phyloP scores from a whole-genome alignment of 192 early-diverging fungal genomes.

The Linnemannia exigua region DNA sequence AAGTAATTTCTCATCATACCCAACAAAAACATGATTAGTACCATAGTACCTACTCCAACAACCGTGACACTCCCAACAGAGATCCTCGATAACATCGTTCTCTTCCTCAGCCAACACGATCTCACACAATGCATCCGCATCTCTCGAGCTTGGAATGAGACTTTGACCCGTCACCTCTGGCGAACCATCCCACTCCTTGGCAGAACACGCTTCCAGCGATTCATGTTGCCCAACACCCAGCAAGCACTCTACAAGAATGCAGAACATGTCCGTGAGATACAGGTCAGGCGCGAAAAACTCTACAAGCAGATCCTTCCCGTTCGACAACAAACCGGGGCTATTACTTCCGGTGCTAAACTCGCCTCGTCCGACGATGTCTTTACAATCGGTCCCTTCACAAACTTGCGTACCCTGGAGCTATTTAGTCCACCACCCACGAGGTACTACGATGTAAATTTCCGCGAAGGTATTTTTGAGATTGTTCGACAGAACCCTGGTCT shows the following conservation, averaged over 20 bases:
- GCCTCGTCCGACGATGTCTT: background rate
- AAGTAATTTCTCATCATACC: background rate
- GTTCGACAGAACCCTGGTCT: constrained; percentile 7
- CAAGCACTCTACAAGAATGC: too few relatives aligned
- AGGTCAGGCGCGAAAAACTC: background rate
- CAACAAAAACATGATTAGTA: background rate
- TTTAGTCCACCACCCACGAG: background rate
- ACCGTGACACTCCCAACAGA: background rate
- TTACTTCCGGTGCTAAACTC: background rate
- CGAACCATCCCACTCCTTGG: background rate
- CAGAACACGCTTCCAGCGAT: background rate
- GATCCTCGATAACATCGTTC: background rate
- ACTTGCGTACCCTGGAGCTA: background rate
- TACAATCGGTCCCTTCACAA: background rate
- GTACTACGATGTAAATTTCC: too few relatives aligned
- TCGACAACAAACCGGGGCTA: too few relatives aligned
- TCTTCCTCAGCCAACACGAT: background rate
- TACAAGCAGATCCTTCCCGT: background rate
- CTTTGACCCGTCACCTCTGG: background rate
- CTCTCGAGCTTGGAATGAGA: constrained; percentile 1
- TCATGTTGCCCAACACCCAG: too few relatives aligned
- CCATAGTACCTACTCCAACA: background rate
- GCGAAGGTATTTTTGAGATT: background rate
- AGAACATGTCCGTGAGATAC: background rate
- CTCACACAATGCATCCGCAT: background rate